Base-by-base conservation (phyloP, 2,329 filamentous ascomycete species). In the Colletotrichum melonis region DNA sequence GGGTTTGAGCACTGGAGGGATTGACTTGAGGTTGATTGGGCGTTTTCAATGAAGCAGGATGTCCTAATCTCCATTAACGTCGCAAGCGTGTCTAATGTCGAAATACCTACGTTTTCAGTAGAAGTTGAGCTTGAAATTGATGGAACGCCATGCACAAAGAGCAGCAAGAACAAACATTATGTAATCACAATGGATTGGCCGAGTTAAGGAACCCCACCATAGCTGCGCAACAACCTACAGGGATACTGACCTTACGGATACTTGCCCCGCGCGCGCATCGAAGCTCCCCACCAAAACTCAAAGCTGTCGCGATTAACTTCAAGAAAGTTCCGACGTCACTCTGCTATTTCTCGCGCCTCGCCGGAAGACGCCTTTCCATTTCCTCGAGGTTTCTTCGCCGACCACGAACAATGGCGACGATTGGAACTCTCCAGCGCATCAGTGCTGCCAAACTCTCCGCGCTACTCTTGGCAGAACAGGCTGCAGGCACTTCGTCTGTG, bases 381-480 rank as follows among this genome's bases (percentile, higher is more conserved):
- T 54, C 35, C 30, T 54, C 42, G 19, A 60, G 60, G 6, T 35
- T 65, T 5, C 38, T 52, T 8, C 59, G 22, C 8, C 60, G 42
- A 28, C 38, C 32, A 32, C 77, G 75, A 65, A 78, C 75, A 12
- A 88, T 88, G 80, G 83, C 90, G 63, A 90, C 89, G 7, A 87
- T 95, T 67, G 86, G 89, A 52, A 88, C 84, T 58, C 88, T 97
- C 42, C 85, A 89, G 77, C 91, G 90, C 80, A 92, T 97, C 78
- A 88, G 89, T 11, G 91, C 92, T 46, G 87, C 93, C 75, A 84
- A 88, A n/a, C 91, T 97, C 65, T 91, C 93, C 0, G 84, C 89
- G 24, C 86, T 91, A 63, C 88, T 96, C 19, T 87, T 92, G 28
- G 85, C 87, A 16, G 84, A 87, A 77, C 82, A 78, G 46, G 79